Evolutionary conservation across 2,329 filamentous ascomycete genomes (phyloP), one percentile per base, ranked within the genome.

Genomic region (Ceratocystis cubensis): DNA sequence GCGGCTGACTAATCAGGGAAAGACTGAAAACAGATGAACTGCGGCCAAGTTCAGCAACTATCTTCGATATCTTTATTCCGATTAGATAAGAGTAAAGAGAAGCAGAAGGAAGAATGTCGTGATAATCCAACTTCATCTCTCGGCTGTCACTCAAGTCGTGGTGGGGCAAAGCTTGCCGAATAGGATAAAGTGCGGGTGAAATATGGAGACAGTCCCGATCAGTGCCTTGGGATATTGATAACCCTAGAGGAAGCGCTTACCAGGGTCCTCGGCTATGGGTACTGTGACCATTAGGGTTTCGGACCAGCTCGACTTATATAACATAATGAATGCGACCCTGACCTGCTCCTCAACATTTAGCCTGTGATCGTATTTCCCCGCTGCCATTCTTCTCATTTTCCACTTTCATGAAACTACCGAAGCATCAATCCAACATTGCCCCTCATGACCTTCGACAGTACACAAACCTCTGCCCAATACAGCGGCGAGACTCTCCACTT

Each of bases 401-500:
- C 10, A n/a, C 5, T 57, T 6, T 30, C 15, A 5, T 17, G 28
- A 28, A 6, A 10, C 10, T 57, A 10, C 13, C 5, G 8, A 10
- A 25, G 15, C 53, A 30, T 13, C 22, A 22, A 50, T 50, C 4
- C 7, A 22, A 59, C 1, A 3, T 30, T 30, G 5, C 13, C 53
- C 28, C 5, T 33, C 53, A 59, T 59, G 53, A 30, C 13, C 5
- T 30, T 10, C 2, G 28, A 20, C 28, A 59, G 28, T 25, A 37
- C 7, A 8, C 28, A 17, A 4, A 59, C 6, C 53, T 17, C 28
- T 6, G 13, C 53, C 28, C 6, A 5, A 30, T n/a, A 59, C 53
- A 15, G 44, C 46, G 33, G 50, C 17, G 15, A 30, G 8, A 13
- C 57, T 17, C 61, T 67, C 17, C 45, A 53, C 17, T 69, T 69